Percentiles rank a stretch among this genome's conserved stretches.
Conservation (phyloP, 768 basidiomycete species). For the Cyathus striatus region DNA sequence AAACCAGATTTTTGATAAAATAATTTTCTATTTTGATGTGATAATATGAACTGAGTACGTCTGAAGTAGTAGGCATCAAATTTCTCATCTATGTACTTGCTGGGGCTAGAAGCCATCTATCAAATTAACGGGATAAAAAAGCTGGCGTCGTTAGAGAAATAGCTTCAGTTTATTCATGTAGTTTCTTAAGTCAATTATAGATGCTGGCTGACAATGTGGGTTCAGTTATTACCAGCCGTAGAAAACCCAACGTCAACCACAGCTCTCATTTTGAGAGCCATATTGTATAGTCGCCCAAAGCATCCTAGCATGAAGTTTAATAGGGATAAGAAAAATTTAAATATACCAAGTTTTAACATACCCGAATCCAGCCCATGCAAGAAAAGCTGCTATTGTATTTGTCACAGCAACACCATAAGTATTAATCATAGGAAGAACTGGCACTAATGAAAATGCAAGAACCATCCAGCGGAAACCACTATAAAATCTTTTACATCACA, state of each 20-base stretch:
- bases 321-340: background rate
- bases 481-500: slow-evolving; percentile 16
- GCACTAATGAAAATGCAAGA: slow-evolving; percentile 24
- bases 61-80: too few species aligned
- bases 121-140: too few species aligned
- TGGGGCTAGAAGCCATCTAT: background rate
- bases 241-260: slow-evolving; percentile 9
- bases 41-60: too few species aligned
- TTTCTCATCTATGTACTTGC: too few species aligned
- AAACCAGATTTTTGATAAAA: too few species aligned
- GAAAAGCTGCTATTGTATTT: slow-evolving; percentile 29
- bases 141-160: too few species aligned
- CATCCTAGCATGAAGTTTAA: slow-evolving; percentile 5
- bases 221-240: slow-evolving; percentile 5
- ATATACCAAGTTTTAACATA: slow-evolving; percentile 45
- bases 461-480: slow-evolving; percentile 27
- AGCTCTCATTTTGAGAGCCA: slow-evolving; percentile 6
- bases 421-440: slow-evolving; percentile 38
- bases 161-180: too few species aligned
- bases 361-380: slow-evolving; percentile 39
- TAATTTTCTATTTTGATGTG: too few species aligned
- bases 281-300: slow-evolving; percentile 9
- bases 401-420: slow-evolving; percentile 37
- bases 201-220: too few species aligned
- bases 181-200: too few species aligned